These are phyloP conservation scores for Mixia osmundae DNA, from an alignment of 1,284 basidiomycete species.

Conservation along the genomic window DNA sequence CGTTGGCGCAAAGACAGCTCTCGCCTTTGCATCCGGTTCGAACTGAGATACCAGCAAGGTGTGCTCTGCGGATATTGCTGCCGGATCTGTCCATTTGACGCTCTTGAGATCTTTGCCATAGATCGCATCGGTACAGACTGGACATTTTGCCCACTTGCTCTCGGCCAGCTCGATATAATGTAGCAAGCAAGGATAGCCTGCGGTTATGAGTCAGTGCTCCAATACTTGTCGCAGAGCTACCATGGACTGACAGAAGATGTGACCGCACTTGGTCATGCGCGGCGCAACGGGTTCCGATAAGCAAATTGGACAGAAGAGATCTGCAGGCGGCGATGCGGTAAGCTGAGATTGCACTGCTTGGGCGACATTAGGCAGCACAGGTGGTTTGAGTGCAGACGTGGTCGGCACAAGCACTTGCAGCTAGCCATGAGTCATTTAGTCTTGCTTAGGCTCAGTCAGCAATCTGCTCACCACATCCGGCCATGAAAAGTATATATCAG, in stretches of 20 bases:
- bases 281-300: constrained; percentile 72
- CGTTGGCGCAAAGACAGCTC: not conserved
- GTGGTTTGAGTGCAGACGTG: constrained; percentile 22
- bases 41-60: constrained; percentile 7
- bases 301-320: constrained; percentile 66
- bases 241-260: constrained; percentile 14
- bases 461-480: no score
- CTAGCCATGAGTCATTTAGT: no score
- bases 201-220: not conserved
- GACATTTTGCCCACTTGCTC: constrained; percentile 68
- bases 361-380: constrained; percentile 10
- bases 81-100: constrained; percentile 34
- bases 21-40: not conserved
- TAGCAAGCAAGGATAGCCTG: constrained; percentile 60
- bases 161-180: constrained; percentile 45
- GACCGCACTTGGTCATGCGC: constrained; percentile 35
- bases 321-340: constrained; percentile 20
- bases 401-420: constrained; percentile 82
- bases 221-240: not conserved
- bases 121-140: constrained; percentile 86
- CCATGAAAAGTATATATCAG: constrained; percentile 46
- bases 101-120: constrained; percentile 71
- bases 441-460: no score
- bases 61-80: constrained; percentile 2
- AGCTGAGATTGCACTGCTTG: constrained; percentile 8